Evolutionary conservation across 2,329 filamentous ascomycete species (phyloP), one percentile per base, ranked within the genome.

Genomic region (Exophiala bonariae): DNA sequence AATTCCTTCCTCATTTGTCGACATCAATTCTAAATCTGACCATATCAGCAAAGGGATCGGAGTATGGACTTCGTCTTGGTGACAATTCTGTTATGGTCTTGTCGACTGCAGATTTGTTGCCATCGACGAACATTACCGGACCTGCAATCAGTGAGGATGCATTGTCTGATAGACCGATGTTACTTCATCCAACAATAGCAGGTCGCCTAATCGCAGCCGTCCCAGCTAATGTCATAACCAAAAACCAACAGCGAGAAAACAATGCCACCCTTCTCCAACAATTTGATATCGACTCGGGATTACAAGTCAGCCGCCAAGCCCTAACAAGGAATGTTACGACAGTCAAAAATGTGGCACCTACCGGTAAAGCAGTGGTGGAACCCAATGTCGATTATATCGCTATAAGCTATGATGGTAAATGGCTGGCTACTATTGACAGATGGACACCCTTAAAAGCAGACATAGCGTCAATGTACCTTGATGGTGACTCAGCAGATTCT

Each of bases 1-100:
- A 93, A 62, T 89, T 85, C 62, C 73, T 99, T 20, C 93, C 93
- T n/a, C 90, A 97, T 77, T 77, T 99, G 47, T 86, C 87, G 18
- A 87, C 89, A 4, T 82, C 84, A 19, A 87, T 99, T 28, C 86
- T 93, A 64, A 89, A 87, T 59, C 80, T 99, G 34, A 83, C 87
- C 3, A 81, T 99, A 26, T 96, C 91, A 13, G 79, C 85, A 1
- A 76, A 74, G 14, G 92, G 93, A 4, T 81, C 88, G 31, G 85
- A 87, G 0, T 99, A 97, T 61, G 86, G 83, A 3, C 66, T 97
- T 18, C 87, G 90, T 57, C 76, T 97, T 41, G 88, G 90, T 20
- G 92, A 97, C 66, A 99, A 99, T 67, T 96, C 90, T 2, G 77
- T 86, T 44, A 92, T 97, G 79, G 77, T 96, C 5, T 68, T 99